Evolutionary conservation across 148 eudicot species (phyloP).

Genomic region (Tetragonia tetragonoides): DNA sequence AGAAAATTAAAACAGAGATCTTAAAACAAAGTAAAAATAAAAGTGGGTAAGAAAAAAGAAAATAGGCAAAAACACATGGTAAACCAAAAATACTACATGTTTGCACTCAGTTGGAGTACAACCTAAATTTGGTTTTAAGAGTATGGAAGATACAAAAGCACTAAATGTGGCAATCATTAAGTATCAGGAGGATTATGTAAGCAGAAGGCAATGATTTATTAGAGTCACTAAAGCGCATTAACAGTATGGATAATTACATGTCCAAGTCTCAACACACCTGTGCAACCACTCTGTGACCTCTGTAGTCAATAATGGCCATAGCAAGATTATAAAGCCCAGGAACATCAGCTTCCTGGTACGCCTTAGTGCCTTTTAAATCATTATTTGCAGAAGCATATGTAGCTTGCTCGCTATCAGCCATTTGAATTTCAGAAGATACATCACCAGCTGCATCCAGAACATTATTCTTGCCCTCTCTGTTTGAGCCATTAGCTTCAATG

Average conservation of each 20-base stretch:
- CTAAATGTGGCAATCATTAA: background rate
- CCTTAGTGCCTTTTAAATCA: constrained; percentile 96
- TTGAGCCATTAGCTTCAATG: constrained; percentile 34
- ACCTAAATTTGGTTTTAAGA: background rate
- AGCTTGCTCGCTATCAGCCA: constrained; percentile 98
- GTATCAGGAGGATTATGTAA: too few species aligned
- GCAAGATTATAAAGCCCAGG: constrained; percentile 95
- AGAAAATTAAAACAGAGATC: constrained; percentile 11
- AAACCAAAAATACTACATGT: background rate
- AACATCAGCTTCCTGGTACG: constrained; percentile 96
- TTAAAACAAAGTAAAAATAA: background rate
- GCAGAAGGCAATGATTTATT: background rate
- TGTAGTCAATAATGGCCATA: constrained; percentile 95
- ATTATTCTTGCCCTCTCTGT: constrained; percentile 37
- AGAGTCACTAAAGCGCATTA: background rate
- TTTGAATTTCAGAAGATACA: constrained; percentile 55
- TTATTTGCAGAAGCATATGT: constrained; percentile 99
- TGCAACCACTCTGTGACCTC: constrained; percentile 97
- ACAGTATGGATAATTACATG: background rate
- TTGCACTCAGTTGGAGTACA: background rate
- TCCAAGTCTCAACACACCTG: constrained; percentile 54
- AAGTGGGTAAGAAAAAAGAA: background rate
- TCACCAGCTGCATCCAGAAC: constrained; percentile 40
- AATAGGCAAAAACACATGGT: background rate
- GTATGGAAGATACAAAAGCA: background rate